Percentiles rank a stretch among this genome's conserved stretches.
phyloP scores from a whole-genome alignment of 139 green algal species.

The Yamagishiella unicocca region DNA sequence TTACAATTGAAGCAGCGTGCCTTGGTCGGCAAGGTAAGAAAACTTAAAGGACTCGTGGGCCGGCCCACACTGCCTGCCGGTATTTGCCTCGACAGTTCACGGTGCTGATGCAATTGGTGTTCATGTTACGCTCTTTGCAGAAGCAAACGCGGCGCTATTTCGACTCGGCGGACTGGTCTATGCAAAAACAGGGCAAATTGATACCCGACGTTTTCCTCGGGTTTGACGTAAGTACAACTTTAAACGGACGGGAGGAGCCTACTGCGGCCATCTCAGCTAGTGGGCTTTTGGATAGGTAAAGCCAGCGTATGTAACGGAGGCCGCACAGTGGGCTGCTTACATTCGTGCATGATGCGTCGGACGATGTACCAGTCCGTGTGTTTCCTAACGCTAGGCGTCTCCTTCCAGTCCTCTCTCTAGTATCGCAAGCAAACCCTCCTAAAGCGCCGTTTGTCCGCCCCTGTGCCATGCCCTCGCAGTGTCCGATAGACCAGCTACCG shows the following conservation, averaged over 20 bases:
- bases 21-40: constrained; percentile 3
- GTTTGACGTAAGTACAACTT: constrained; percentile 10
- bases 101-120: too few relatives aligned
- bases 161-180: constrained; percentile 23
- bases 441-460: neutral
- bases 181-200: constrained; percentile 29
- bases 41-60: neutral
- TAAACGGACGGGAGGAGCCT: neutral
- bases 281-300: neutral
- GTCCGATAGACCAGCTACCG: constrained; percentile 34
- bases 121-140: too few relatives aligned
- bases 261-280: neutral
- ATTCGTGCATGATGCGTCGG: neutral
- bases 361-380: too few relatives aligned
- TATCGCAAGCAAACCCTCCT: neutral
- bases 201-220: constrained; percentile 19
- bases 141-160: neutral
- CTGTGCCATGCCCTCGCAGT: neutral
- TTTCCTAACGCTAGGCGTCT: neutral
- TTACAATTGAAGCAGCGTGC: constrained; percentile 4
- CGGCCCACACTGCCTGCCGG: too few relatives aligned
- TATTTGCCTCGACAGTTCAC: too few relatives aligned
- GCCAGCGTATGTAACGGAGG: neutral
- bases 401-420: neutral
- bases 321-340: neutral